Evolutionary conservation across 495 filamentous ascomycete genomes (phyloP).

Genomic region (Penicillium turbatum): DNA sequence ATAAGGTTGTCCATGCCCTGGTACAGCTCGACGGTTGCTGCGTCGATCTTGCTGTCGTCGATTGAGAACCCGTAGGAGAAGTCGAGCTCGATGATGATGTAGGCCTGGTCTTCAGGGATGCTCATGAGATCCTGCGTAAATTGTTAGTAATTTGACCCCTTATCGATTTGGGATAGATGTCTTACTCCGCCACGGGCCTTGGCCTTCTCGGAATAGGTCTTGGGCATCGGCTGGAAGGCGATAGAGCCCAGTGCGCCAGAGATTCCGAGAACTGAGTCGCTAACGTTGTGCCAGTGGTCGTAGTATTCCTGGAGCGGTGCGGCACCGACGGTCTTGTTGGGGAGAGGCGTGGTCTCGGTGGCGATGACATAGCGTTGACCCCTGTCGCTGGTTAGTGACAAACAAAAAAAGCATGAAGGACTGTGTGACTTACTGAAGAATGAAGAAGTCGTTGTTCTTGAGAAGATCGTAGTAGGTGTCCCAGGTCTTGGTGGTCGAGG

Average conservation of each 20-base stretch:
- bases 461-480: conserved; percentile 49
- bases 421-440: conserved; percentile 29
- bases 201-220: conserved; percentile 43
- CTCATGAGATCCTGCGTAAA: conserved; percentile 45
- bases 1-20: conserved; percentile 29
- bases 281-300: conserved; percentile 50
- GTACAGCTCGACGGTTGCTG: conserved; percentile 44
- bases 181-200: conserved; percentile 44
- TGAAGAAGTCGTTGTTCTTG: conserved; percentile 37
- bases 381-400: conserved; percentile 17
- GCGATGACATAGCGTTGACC: conserved; percentile 52
- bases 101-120: conserved; percentile 47
- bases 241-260: conserved; percentile 48
- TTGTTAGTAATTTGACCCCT: conserved; percentile 1
- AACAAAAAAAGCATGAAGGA: neutral
- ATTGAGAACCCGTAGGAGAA: conserved; percentile 45
- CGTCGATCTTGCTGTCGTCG: conserved; percentile 46
- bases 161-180: neutral
- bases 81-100: conserved; percentile 55
- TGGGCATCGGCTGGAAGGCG: conserved; percentile 55
- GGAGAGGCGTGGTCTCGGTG: conserved; percentile 55
- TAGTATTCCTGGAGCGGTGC: conserved; percentile 45
- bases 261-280: conserved; percentile 38
- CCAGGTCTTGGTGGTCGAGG: conserved; percentile 47
- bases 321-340: conserved; percentile 35